These are phyloP conservation scores for Hura crepitans DNA, from an alignment of 441 rosid genomes.

Conservation along the genomic window DNA sequence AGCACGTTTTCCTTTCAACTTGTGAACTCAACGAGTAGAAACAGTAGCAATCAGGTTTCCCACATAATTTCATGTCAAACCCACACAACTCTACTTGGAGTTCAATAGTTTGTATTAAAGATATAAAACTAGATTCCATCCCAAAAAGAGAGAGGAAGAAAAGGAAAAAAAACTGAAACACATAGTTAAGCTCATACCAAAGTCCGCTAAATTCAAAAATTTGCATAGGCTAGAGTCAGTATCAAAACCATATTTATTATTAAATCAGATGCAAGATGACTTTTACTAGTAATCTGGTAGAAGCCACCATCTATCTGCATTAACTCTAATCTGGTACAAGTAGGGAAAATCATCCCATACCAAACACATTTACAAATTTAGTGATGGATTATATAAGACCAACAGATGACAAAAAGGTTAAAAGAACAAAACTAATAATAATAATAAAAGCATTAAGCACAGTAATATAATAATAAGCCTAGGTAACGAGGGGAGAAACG, in stretches of 20 bases:
- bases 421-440: not conserved
- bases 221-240: not conserved
- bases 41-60: not conserved
- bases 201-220: not conserved
- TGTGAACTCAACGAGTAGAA: not conserved
- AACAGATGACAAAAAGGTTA: not conserved
- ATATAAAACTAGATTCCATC: not conserved
- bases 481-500: too few relatives aligned
- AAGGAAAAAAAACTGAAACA: not conserved
- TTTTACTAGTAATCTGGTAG: not conserved
- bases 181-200: not conserved
- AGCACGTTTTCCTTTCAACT: not conserved
- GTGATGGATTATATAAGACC: not conserved
- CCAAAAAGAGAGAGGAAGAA: too few relatives aligned
- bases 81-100: not conserved
- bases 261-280: not conserved
- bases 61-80: not conserved
- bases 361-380: not conserved
- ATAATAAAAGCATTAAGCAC: not conserved
- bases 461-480: not conserved
- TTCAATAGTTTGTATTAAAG: not conserved
- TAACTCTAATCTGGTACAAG: not conserved
- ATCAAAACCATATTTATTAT: not conserved
- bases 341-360: not conserved
- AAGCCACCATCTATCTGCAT: not conserved